Conservation (phyloP, 306 rosid genomes). For the Cicer judaicum region DNA sequence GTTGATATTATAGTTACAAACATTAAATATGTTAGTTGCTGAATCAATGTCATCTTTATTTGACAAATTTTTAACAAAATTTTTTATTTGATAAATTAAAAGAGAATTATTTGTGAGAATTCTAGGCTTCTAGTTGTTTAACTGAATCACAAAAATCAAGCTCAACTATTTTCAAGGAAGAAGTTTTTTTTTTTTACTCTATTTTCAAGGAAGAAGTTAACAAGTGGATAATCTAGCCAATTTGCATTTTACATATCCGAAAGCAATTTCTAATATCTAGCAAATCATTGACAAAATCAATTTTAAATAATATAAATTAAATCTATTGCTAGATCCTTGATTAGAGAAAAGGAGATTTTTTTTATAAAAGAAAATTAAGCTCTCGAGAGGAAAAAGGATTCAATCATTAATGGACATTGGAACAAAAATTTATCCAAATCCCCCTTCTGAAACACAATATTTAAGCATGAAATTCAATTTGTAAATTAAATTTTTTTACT, state of each 20-base stretch:
- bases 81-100: background rate
- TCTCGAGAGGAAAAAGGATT: conserved; percentile 6
- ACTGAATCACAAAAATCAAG: background rate
- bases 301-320: background rate
- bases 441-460: no score
- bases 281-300: conserved; percentile 15
- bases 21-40: conserved; percentile 28
- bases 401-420: background rate
- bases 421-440: background rate
- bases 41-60: background rate
- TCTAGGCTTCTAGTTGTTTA: conserved; percentile 11
- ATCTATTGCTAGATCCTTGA: background rate
- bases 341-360: no score
- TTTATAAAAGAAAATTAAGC: no score
- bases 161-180: background rate
- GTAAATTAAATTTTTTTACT: no score
- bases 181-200: no score
- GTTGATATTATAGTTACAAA: background rate
- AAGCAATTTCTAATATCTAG: conserved; percentile 1
- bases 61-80: background rate
- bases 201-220: conserved; percentile 10
- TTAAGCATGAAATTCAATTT: no score
- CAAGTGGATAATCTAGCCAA: conserved; percentile 18
- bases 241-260: background rate
- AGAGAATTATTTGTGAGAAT: background rate